These are phyloP conservation scores for Fusarium sp. DNA, from an alignment of 2,329 filamentous ascomycete genomes.

Conservation along the genomic window DNA sequence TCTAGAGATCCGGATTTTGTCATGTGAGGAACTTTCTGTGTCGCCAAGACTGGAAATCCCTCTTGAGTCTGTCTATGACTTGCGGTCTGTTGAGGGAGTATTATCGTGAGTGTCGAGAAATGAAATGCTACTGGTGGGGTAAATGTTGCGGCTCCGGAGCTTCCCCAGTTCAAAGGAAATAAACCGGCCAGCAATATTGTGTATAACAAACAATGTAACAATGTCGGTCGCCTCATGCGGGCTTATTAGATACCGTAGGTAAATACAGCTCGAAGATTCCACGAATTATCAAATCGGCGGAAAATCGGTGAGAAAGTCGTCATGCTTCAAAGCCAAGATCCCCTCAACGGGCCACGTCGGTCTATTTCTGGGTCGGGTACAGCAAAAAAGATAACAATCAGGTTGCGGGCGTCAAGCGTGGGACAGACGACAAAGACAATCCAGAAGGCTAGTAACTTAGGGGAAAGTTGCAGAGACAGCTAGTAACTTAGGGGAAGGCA, in stretches of 20 bases:
- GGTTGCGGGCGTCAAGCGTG: conserved; percentile 40
- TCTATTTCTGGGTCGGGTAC: conserved; percentile 6
- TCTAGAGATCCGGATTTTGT: conserved; percentile 22
- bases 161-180: conserved; percentile 39
- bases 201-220: background rate
- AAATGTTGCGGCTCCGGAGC: conserved; percentile 34
- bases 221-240: background rate
- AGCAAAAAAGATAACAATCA: conserved; percentile 17
- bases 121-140: conserved; percentile 20
- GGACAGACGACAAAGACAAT: conserved; percentile 14
- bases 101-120: background rate
- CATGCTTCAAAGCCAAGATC: conserved; percentile 1
- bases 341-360: conserved; percentile 15
- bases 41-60: conserved; percentile 14
- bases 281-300: conserved; percentile 3
- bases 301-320: conserved; percentile 18
- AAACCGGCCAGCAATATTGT: conserved; percentile 13
- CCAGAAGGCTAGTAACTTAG: conserved; percentile 43
- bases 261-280: background rate
- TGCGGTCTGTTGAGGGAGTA: conserved; percentile 6
- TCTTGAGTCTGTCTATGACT: background rate
- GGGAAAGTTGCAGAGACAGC: conserved; percentile 42
- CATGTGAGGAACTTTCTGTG: conserved; percentile 14
- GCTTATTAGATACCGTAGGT: conserved; percentile 3
- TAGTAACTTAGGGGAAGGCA: conserved; percentile 47